Base-by-base conservation (phyloP, 257 asterid species). In the Nyctanthes arbortristis region DNA sequence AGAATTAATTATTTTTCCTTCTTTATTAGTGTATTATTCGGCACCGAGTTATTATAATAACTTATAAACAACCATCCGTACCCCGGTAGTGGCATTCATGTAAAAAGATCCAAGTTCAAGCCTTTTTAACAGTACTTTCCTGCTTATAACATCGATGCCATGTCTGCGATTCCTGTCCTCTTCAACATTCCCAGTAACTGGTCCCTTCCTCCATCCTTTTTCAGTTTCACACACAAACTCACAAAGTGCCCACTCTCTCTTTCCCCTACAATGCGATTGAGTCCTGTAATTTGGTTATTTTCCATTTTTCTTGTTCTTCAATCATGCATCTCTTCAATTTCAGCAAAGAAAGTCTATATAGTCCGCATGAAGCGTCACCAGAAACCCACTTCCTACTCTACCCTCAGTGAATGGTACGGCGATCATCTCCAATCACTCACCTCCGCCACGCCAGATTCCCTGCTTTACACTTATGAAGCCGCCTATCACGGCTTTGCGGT, bases 401-500 rank as follows among this genome's bases (percentile, higher is more conserved):
- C 86, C 57, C 87, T 79, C 43, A 7, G 31, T 25, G 77, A 84
- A 2, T 84, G 89, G 89, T 84, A 84, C 65, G 25, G 74, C 52
- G 79, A 80, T 36, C 84, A 82, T 43, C 61, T 83, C 65, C 87
- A 77, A 52, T 27, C 84, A 6, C 81, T 83, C 28, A 77, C 85
- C 6, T 72, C 85, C 58, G 73, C 78, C 75, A 31, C 75, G 11
- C 34, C 79, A 0, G 80, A 76, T 5, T 75, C 89, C 22, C 29
- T 86, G 32, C 49, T 86, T 0, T 86, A 86, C 78, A 73, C 80
- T 25, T 86, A 86, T 77, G 80, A 73, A 20, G 36, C 77, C 11
- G 85, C 82, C 54, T 76, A 60, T 64, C 73, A 77, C 43, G 91
- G 89, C 27, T 86, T 72, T 39, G 80, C 91, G 2, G 85, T 87